Evolutionary conservation across 331 rosid species (phyloP).

Genomic region (Spiraea crenata): DNA sequence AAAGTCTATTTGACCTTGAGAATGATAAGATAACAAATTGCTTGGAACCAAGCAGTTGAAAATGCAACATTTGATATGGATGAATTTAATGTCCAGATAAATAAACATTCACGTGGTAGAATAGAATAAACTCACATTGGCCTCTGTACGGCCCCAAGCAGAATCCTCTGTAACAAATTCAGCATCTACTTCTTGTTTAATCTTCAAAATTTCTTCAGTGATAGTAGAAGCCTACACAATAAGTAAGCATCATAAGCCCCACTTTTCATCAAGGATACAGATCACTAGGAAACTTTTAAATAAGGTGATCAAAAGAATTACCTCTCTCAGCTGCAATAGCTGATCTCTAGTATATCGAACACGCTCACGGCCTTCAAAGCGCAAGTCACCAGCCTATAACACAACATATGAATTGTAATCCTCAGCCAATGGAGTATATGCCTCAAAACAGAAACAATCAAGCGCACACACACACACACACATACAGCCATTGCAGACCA

Average conservation of each 20-base stretch:
- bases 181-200: slow-evolving; percentile 68
- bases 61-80: background rate
- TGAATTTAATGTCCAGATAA: background rate
- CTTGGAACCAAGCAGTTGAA: background rate
- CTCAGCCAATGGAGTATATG: background rate
- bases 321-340: slow-evolving; percentile 74
- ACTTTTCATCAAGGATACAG: background rate
- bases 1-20: background rate
- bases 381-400: slow-evolving; percentile 67
- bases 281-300: background rate
- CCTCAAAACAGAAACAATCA: background rate
- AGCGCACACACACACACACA: background rate
- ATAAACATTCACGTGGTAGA: background rate
- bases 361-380: slow-evolving; percentile 78
- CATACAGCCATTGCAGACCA: background rate
- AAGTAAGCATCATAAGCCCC: background rate
- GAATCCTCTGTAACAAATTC: slow-evolving; percentile 85
- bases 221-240: slow-evolving; percentile 51
- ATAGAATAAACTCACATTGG: slow-evolving; percentile 50
- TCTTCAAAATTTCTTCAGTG: slow-evolving; percentile 62
- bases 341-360: slow-evolving; percentile 75
- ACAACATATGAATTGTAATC: background rate
- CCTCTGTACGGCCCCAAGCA: slow-evolving; percentile 74
- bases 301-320: slow-evolving; percentile 28
- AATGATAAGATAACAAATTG: background rate